Conservation (phyloP, 331 rosid species). For the Dryas integrifolia region DNA sequence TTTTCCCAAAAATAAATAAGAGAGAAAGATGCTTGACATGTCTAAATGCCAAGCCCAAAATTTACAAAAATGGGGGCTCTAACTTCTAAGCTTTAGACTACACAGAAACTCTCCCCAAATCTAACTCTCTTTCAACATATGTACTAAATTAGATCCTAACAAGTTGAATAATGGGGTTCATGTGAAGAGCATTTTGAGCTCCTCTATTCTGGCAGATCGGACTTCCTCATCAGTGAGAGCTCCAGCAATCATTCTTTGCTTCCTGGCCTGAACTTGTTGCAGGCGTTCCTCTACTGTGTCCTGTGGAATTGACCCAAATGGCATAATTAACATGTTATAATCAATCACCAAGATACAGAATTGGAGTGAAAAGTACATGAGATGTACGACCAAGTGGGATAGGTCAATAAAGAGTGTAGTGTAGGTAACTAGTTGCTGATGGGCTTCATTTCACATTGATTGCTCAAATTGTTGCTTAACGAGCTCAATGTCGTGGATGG, state of each 20-base stretch:
- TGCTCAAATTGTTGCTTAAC: neutral
- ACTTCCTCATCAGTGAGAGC: constrained; percentile 78
- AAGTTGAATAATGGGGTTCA: constrained; percentile 15
- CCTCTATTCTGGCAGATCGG: constrained; percentile 66
- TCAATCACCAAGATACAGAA: neutral
- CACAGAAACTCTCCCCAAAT: neutral
- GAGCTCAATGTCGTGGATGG: neutral
- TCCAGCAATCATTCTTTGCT: constrained; percentile 73
- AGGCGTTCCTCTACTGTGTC: constrained; percentile 64
- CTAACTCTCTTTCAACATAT: neutral
- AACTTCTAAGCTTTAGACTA: neutral
- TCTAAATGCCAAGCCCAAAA: neutral
- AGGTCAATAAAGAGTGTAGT: neutral
- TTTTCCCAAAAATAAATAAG: neutral
- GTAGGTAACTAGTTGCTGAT: neutral
- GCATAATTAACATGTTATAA: neutral
- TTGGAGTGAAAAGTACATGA: neutral
- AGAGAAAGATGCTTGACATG: neutral
- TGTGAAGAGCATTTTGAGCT: constrained; percentile 75
- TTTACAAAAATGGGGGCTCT: neutral
- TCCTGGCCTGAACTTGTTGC: constrained; percentile 71
- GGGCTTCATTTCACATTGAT: neutral
- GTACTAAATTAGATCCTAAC: neutral
- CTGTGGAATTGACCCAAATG: constrained; percentile 21
- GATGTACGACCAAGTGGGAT: neutral